Base-by-base conservation (phyloP, 2,329 filamentous ascomycete genomes). In the Fusarium burgessii region DNA sequence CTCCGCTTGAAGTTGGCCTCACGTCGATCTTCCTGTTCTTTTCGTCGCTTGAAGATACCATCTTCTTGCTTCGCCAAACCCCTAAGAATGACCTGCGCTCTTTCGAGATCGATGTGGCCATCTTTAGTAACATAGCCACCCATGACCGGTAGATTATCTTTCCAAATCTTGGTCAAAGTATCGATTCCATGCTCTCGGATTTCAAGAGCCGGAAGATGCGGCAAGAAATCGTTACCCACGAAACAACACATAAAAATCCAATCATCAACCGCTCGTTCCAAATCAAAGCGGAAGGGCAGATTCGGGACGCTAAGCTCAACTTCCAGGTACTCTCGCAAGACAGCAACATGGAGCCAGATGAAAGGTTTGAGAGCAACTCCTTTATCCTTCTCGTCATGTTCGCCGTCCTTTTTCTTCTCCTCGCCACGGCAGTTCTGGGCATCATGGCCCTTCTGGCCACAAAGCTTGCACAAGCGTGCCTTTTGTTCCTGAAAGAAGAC, bases 181-280 rank as follows among this genome's bases (percentile, higher is more conserved):
- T 99, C 95, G 78, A 99, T 99, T 51, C 95, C 95, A 79, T 98
- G 95, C 78, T 99, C 96, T 66, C 96, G 90, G 79, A 99, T 98
- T 80, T 98, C 96, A 63, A 99, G 87, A 76, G 95, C 97, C n/a
- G 96, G 96, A 63, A 99, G 85, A 86, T 99, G 96, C 54, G 96
- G 96, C 74, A 99, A 84, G 83, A 99, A 99, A 84, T 99, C 97
- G 81, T 99, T 99, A 73, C 95, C 95, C 61, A 98, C 95, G 79
- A 98, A 98, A 84, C 97, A 98, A 83, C 95, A 98, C 90, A 98
- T 96, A 80, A 98, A 98, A 17, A 98, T 94, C 96, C 95, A 98
- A 79, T 98, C 95, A 81, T 98, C 96, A 64, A 98, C 89, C 29
- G 95, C 95, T 72, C 96, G 91, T 82, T 99, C 96, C 46, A 99